Percentiles rank a stretch among this genome's conserved stretches.
Conservation (phyloP, 169 alveolate genomes). For the Cryptosporidium meleagridis region DNA sequence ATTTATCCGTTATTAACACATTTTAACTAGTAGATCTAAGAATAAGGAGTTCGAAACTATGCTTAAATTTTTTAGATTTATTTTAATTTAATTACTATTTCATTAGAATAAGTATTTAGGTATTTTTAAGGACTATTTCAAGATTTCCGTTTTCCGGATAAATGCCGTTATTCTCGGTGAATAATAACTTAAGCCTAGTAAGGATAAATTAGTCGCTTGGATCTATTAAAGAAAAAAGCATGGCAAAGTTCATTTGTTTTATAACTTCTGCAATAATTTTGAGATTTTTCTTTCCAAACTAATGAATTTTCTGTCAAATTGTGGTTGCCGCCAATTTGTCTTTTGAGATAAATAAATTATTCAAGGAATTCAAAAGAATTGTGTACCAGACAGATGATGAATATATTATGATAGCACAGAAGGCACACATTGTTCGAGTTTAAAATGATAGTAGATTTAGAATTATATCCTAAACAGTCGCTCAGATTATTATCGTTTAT, state of each 20-base stretch:
- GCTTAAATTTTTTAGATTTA: too few relatives aligned
- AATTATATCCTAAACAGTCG: neutral
- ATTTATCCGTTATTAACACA: neutral
- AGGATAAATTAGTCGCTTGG: neutral
- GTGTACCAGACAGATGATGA: neutral
- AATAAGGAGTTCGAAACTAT: too few relatives aligned
- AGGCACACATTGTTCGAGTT: neutral
- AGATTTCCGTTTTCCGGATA: too few relatives aligned
- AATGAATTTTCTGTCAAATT: neutral
- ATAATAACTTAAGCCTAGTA: neutral
- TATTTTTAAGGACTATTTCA: neutral
- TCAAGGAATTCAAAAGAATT: neutral
- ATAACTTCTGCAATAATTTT: neutral
- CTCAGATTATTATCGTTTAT: conserved; percentile 1
- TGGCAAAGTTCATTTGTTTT: too few relatives aligned
- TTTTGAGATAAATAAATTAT: neutral
- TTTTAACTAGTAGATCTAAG: too few relatives aligned
- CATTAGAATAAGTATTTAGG: neutral
- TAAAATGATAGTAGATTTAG: neutral
- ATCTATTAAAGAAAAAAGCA: too few relatives aligned
- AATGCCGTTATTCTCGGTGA: too few relatives aligned
- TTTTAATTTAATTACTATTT: too few relatives aligned
- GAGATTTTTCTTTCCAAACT: neutral
- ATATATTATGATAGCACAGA: neutral
- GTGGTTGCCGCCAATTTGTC: neutral